Conservation (phyloP, 129 eudicot genomes). For the Tagetes patula region DNA sequence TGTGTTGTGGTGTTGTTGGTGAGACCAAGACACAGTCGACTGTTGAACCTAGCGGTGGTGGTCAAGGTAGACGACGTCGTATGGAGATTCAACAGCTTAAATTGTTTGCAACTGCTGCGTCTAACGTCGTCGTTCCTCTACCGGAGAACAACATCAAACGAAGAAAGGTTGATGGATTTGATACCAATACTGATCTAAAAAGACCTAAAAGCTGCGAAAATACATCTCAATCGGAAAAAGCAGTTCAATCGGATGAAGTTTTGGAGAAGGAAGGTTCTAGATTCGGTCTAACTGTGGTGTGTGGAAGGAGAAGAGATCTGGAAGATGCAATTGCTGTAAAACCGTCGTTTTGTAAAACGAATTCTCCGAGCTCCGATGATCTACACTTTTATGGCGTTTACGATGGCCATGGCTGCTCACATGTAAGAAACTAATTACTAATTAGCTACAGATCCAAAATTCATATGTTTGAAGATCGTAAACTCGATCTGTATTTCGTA, state of each 20-base stretch:
- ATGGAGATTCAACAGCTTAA: slow-evolving; percentile 73
- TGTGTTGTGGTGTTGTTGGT: slow-evolving; percentile 70
- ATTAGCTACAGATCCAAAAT: background rate
- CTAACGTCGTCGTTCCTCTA: slow-evolving; percentile 43
- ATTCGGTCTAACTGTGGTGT: slow-evolving; percentile 79
- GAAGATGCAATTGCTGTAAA: slow-evolving; percentile 90
- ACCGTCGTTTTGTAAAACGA: slow-evolving; percentile 52
- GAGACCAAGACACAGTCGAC: slow-evolving; percentile 66
- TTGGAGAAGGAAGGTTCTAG: slow-evolving; percentile 42
- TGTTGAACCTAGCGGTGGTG: slow-evolving; percentile 54
- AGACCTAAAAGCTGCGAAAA: no score
- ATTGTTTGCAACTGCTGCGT: slow-evolving; percentile 50
- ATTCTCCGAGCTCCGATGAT: slow-evolving; percentile 17
- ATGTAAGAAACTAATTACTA: slow-evolving; percentile 45
- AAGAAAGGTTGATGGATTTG: slow-evolving; percentile 36
- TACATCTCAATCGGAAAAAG: background rate
- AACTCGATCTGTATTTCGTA: no score
- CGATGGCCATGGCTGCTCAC: slow-evolving; percentile 99
- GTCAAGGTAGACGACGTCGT: slow-evolving; percentile 57
- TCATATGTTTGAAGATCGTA: no score
- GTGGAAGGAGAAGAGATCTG: slow-evolving; percentile 96
- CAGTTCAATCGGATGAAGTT: background rate
- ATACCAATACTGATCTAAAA: no score
- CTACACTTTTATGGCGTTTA: slow-evolving; percentile 78
- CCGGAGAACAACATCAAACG: slow-evolving; percentile 38